Evolutionary conservation across 805 yeast species (phyloP).

Genomic region (Monosporozyma yasuniensis): DNA sequence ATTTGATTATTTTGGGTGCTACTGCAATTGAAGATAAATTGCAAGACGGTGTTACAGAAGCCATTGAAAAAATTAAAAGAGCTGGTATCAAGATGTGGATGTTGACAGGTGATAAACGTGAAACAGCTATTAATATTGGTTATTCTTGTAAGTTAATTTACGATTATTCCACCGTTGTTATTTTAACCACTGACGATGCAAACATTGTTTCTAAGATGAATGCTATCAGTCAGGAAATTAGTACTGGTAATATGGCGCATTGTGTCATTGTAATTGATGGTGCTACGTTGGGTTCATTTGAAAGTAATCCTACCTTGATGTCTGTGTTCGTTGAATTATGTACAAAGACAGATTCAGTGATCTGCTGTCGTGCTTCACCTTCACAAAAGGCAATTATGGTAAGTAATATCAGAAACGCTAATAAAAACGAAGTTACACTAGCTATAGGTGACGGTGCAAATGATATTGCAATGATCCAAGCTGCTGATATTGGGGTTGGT

Average conservation of each 20-base stretch:
- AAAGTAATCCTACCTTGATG: constrained; percentile 61
- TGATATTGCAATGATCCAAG: constrained; percentile 98
- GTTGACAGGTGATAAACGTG: constrained; percentile 97
- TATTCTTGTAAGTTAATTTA: constrained; percentile 88
- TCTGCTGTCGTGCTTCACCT: constrained; percentile 95
- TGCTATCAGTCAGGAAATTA: constrained; percentile 66
- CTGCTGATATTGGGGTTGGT: constrained; percentile 96
- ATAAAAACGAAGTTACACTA: constrained; percentile 65
- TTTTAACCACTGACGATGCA: constrained; percentile 50
- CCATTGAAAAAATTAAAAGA: constrained; percentile 81
- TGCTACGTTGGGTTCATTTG: constrained; percentile 65
- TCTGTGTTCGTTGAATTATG: constrained; percentile 77
- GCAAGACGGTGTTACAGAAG: constrained; percentile 93
- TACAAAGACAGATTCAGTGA: constrained; percentile 78
- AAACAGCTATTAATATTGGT: constrained; percentile 95
- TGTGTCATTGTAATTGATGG: constrained; percentile 95
- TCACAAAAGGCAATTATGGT: constrained; percentile 94
- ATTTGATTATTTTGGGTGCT: constrained; percentile 73
- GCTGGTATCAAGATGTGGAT: constrained; percentile 97
- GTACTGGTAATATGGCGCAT: constrained; percentile 74
- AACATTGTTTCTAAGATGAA: constrained; percentile 59
- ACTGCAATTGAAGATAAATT: constrained; percentile 96
- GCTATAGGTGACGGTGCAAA: constrained; percentile 99
- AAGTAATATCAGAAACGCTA: constrained; percentile 59
- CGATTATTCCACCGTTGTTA: constrained; percentile 81